Conservation (phyloP, 2,329 filamentous ascomycete genomes). For the Cordyceps fumosorosea region DNA sequence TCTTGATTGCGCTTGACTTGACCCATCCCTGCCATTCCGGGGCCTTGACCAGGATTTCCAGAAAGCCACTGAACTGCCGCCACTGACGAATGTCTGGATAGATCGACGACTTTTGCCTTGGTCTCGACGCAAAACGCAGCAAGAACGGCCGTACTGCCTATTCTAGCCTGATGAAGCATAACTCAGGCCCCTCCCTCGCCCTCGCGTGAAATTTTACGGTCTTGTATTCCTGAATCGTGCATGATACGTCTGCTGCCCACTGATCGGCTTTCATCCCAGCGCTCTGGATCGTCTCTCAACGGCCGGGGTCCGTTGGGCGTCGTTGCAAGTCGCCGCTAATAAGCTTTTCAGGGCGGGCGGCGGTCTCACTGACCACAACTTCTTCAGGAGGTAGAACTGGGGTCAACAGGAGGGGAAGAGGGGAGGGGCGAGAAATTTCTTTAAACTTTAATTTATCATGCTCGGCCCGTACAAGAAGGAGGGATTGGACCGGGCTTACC, state of each 20-base stretch:
- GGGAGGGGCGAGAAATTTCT: background rate
- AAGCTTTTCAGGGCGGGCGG: too few relatives aligned
- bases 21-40: too few relatives aligned
- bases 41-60: background rate
- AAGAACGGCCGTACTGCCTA: background rate
- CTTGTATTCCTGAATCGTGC: background rate
- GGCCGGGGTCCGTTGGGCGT: background rate
- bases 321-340: background rate
- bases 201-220: background rate
- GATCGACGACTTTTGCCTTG: background rate
- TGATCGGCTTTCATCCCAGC: background rate
- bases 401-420: background rate
- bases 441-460: background rate
- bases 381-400: background rate
- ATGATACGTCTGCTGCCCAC: background rate
- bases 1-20: background rate
- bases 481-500: background rate
- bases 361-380: background rate
- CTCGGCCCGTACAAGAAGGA: too few relatives aligned
- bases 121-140: background rate
- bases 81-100: background rate
- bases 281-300: constrained; percentile 6
- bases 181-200: background rate
- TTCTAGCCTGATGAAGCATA: background rate
- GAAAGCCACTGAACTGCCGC: background rate